phyloP scores from a whole-genome alignment of 2,329 filamentous ascomycete species.

The Basipetospora chlamydospora region DNA sequence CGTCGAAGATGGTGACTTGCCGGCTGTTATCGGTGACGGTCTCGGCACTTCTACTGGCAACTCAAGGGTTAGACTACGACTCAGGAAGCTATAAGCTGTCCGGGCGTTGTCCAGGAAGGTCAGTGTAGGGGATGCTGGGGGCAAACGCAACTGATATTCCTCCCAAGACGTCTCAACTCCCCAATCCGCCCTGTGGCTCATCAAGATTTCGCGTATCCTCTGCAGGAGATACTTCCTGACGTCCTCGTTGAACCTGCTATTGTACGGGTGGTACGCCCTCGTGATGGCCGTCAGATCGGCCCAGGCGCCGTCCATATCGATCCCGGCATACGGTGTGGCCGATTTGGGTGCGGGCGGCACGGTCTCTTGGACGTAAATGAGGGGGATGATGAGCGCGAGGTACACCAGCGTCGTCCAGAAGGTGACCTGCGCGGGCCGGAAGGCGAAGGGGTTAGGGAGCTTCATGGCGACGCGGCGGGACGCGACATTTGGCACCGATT shows the following conservation, averaged over 20 bases:
- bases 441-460: slow-evolving; percentile 48
- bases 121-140: too few relatives aligned
- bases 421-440: slow-evolving; percentile 68
- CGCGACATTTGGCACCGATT: neutral
- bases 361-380: slow-evolving; percentile 60
- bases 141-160: too few relatives aligned
- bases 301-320: slow-evolving; percentile 82
- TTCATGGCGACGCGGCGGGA: slow-evolving; percentile 7
- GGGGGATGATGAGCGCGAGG: slow-evolving; percentile 57
- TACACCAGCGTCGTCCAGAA: slow-evolving; percentile 66
- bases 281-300: slow-evolving; percentile 65
- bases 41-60: too few relatives aligned
- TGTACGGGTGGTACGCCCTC: slow-evolving; percentile 71
- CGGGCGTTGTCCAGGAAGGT: too few relatives aligned
- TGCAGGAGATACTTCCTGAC: slow-evolving; percentile 62
- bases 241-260: slow-evolving; percentile 68
- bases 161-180: too few relatives aligned
- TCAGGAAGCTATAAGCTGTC: too few relatives aligned
- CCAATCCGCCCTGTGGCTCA: too few relatives aligned
- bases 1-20: slow-evolving; percentile 59
- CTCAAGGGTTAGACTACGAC: too few relatives aligned
- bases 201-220: slow-evolving; percentile 56
- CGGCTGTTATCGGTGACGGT: too few relatives aligned
- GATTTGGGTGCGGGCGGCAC: slow-evolving; percentile 44
- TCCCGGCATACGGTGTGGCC: slow-evolving; percentile 39